Conservation (phyloP, 2,329 filamentous ascomycete genomes). For the Sporothrix brasiliensis region DNA sequence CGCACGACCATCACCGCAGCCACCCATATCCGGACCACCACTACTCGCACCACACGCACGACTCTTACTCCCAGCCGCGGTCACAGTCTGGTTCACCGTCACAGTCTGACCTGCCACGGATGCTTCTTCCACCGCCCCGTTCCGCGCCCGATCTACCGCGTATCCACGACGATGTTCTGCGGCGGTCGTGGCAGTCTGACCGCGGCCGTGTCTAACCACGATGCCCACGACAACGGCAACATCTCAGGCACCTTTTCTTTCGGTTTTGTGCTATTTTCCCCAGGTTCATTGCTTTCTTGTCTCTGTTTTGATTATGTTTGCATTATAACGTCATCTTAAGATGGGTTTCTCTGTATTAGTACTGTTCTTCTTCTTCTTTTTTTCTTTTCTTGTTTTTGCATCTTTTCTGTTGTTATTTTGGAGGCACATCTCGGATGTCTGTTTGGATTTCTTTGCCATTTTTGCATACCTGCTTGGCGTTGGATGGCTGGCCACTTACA, state of each 20-base stretch:
- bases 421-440: slow-evolving; percentile 16
- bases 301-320: slow-evolving; percentile 25
- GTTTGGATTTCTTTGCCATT: neutral
- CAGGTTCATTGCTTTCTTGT: slow-evolving; percentile 5
- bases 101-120: slow-evolving; percentile 30
- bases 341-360: slow-evolving; percentile 12
- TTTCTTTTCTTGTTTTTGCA: neutral
- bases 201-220: slow-evolving; percentile 45
- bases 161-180: slow-evolving; percentile 54
- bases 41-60: slow-evolving; percentile 1
- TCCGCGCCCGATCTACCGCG: slow-evolving; percentile 47
- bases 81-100: slow-evolving; percentile 25
- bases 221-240: neutral
- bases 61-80: slow-evolving; percentile 20
- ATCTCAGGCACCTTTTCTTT: neutral
- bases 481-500: slow-evolving; percentile 18
- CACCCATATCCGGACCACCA: slow-evolving; percentile 14
- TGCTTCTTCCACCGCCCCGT: slow-evolving; percentile 34
- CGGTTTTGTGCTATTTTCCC: neutral
- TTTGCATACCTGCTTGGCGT: slow-evolving; percentile 26
- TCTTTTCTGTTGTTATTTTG: neutral
- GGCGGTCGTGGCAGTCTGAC: slow-evolving; percentile 55
- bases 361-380: neutral
- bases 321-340: slow-evolving; percentile 22
- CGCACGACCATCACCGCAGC: neutral